Percentiles rank a stretch among this genome's conserved stretches.
phyloP scores from a whole-genome alignment of 352 stramenopile genomes.

The Phytophthora ohioensis region DNA sequence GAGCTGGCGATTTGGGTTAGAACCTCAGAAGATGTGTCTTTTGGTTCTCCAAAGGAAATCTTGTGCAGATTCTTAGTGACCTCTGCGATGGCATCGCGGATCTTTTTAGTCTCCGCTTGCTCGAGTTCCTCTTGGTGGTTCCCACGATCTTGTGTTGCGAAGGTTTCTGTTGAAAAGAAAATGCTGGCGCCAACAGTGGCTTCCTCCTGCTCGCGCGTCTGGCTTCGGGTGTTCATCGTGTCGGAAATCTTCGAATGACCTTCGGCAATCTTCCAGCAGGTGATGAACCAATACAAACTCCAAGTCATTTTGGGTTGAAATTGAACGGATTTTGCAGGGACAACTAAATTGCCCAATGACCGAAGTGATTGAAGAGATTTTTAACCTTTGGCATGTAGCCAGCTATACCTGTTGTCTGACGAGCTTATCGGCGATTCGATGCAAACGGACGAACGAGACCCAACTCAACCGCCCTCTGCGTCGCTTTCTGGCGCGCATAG shows the following conservation, averaged over 20 bases:
- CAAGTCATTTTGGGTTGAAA: not conserved
- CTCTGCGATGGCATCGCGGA: constrained; percentile 10
- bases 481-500: too few species aligned
- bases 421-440: too few species aligned
- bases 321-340: too few species aligned
- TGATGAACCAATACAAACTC: not conserved
- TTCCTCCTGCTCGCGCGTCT: not conserved
- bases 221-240: constrained; percentile 15
- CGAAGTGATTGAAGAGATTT: too few species aligned
- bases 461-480: too few species aligned
- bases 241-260: constrained; percentile 5
- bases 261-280: constrained; percentile 2
- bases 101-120: constrained; percentile 2
- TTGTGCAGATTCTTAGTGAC: constrained; percentile 27
- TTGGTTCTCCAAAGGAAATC: constrained; percentile 34
- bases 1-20: constrained; percentile 13
- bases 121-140: constrained; percentile 36
- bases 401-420: too few species aligned
- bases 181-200: not conserved
- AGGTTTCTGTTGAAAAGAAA: not conserved
- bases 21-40: not conserved
- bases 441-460: too few species aligned
- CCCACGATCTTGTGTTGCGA: constrained; percentile 7
- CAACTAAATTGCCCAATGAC: too few species aligned
- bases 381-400: too few species aligned